These are phyloP conservation scores for Skeletonema marinoi DNA, from an alignment of 108 stramenopile genomes.

Conservation along the genomic window DNA sequence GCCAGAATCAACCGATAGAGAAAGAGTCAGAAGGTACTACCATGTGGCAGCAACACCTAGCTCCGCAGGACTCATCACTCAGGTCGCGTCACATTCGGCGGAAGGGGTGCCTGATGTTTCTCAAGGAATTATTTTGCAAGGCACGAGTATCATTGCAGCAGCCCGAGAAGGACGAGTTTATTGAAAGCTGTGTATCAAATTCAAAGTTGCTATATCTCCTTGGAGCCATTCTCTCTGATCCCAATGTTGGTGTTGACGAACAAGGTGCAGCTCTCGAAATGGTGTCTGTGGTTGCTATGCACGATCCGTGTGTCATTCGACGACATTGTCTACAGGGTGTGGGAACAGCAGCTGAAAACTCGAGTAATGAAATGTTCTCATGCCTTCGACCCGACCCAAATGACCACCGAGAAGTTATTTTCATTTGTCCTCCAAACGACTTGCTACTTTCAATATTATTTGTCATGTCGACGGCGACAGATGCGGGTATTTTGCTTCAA, in stretches of 20 bases:
- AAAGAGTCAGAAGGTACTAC: neutral
- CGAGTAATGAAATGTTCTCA: conserved; percentile 2
- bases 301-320: conserved; percentile 77
- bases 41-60: conserved; percentile 80
- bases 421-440: conserved; percentile 70
- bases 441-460: conserved; percentile 72
- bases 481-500: conserved; percentile 85
- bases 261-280: conserved; percentile 82
- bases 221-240: conserved; percentile 73
- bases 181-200: conserved; percentile 56
- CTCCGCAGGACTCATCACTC: conserved; percentile 80
- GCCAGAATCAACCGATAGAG: neutral
- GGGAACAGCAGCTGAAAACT: conserved; percentile 8
- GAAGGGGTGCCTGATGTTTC: conserved; percentile 74
- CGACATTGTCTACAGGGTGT: conserved; percentile 64
- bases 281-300: conserved; percentile 71
- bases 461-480: conserved; percentile 68
- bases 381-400: conserved; percentile 65
- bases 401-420: conserved; percentile 65
- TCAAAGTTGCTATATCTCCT: conserved; percentile 72
- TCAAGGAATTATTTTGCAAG: conserved; percentile 88
- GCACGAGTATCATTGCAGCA: conserved; percentile 81
- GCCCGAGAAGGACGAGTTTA: conserved; percentile 86
- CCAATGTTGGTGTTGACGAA: conserved; percentile 69
- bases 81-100: conserved; percentile 66